Evolutionary conservation across 306 rosid genomes (phyloP), one percentile per base, ranked within the genome.

Genomic region (Ormosia semicastrata): DNA sequence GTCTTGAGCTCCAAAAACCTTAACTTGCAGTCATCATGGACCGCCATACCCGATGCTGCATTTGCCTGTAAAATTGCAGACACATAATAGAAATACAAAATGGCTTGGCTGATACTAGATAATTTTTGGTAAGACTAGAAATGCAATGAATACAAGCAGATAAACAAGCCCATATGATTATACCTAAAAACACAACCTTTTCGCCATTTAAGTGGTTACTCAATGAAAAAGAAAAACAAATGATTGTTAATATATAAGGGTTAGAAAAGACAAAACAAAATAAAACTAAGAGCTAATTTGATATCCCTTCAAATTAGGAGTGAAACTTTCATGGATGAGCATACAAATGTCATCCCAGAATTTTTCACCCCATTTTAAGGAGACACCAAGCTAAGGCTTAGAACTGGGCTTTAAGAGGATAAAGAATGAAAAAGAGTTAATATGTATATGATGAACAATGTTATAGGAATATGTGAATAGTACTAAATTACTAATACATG

Each of bases 11-110:
- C 83, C 83, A 79, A 29, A 33, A 79, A 79, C 76, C 39, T 56
- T 37, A 79, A 57, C 69, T 79, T 79, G 76, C 83, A 79, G 76
- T 79, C 83, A 79, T 79, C 83, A 79, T 79, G 83, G 76, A 79
- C 83, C 1, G 83, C 83, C 62, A 79, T 79, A 24, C 83, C 83
- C 0, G 83, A 79, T 6, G 83, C 83, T 33, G 83, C 83, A 15
- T 79, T 79, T 30, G 83, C 83, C 83, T 79, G 76, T 1, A 57
- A 79, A 57, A 57, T 79, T 41, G 7, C n/a, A 66, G 4, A 66
- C 65, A 64, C 37, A 24, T 37, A 36, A 65, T 24, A 12, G 7
- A 6, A 56, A 52, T 37, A n/a, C 32, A 53, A 66, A 66, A 52
- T 4, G 32, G 50, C 15, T 52, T 39, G 57, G 9, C 40, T 32